phyloP scores from a whole-genome alignment of 768 basidiomycete genomes.

The Tulasnella sp. region DNA sequence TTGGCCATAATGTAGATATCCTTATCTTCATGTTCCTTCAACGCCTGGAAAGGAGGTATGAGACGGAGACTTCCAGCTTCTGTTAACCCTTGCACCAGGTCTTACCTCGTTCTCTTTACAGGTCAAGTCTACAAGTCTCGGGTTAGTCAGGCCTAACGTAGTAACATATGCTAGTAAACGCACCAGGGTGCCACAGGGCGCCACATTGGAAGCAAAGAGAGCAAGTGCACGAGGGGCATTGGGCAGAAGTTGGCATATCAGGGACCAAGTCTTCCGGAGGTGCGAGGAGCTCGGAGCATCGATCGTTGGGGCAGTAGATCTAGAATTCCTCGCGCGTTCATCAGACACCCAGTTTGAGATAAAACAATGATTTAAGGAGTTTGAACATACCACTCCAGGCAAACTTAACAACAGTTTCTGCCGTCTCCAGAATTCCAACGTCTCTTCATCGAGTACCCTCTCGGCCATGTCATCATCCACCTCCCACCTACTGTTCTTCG shows the following conservation, averaged over 20 bases:
- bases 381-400: not conserved
- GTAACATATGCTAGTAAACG: not conserved
- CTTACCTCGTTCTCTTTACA: conserved; percentile 12
- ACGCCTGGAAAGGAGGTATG: not conserved
- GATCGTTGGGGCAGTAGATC: not conserved
- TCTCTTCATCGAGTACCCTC: not conserved
- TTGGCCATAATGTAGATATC: not conserved
- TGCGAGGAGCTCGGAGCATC: conserved; percentile 6
- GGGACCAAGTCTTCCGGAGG: conserved; percentile 1
- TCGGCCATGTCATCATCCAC: conserved; percentile 1
- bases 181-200: conserved; percentile 5
- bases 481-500: not conserved
- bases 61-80: not conserved
- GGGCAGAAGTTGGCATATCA: not conserved
- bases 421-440: not conserved
- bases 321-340: not conserved
- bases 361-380: not conserved
- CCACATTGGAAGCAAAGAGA: conserved; percentile 1
- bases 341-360: not conserved
- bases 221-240: not conserved
- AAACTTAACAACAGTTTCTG: not conserved
- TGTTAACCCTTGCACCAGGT: not conserved
- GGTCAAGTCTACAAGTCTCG: not conserved
- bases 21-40: conserved; percentile 3
- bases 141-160: not conserved